Base-by-base conservation (phyloP, 306 rosid species). In the Cyamopsis tetragonoloba region DNA sequence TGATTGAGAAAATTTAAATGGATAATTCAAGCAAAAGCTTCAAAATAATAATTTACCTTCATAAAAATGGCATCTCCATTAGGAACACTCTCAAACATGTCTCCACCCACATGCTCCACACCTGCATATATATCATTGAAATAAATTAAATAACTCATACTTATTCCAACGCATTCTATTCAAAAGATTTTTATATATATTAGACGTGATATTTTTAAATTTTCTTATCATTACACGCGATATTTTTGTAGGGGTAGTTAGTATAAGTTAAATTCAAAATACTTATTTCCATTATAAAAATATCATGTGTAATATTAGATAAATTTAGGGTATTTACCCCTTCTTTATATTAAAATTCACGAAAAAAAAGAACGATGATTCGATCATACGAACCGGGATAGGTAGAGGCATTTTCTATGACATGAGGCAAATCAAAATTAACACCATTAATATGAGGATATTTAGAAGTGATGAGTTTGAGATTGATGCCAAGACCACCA, bases 401-500 rank as follows among this genome's bases (percentile, higher is more conserved):
- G 2, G 79, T 1, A 4, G 80, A 81, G 46, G 88, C 88, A 22
- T 80, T 47, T 1, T 60, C 4, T 24, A 87, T 10, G 17, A 85
- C 96, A 23, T 77, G 93, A 50, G 86, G 30, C 81, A 87, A 62
- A 22, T 79, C 83, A 60, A 79, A 79, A 14, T 79, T 79, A 39
- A 73, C 27, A 4, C 68, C 83, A 11, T 82, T 49, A 6, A 89
- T 13, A 23, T 77, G 66, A 12, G 81, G 84, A 68, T 84, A 81
- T 62, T 66, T 81, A 9, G 93, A 79, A 17, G 79, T 79, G 63
- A 86, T 79, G 5, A 79, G n/a, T 0, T 53, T 67, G 26, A 89
- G 86, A 11, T 81, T 77, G 6, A 63, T 69, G 6, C 92, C 95
- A 8, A 83, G 43, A 10, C 89, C 83, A 64, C 88, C 91, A 12